Evolutionary conservation across 1,284 basidiomycete species (phyloP), one percentile per base, ranked within the genome.

Genomic region (Trichosporon faecale): DNA sequence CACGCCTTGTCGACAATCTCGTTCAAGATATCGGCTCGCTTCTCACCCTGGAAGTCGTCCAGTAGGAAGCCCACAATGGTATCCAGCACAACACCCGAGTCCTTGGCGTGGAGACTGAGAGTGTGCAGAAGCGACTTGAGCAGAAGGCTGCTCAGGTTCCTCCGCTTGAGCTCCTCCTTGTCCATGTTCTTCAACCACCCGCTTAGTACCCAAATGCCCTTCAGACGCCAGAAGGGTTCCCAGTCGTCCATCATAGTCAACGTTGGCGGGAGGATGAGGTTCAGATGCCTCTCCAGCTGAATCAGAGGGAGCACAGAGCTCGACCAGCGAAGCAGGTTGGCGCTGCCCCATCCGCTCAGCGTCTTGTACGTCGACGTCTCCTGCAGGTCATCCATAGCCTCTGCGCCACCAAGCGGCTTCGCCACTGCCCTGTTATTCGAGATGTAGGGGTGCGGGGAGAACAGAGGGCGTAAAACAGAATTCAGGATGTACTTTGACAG

Each of bases 161-260:
- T 81, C 4, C 80, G 72, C 31, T 72, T 72, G 68, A 83, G 75
- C 31, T 75, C 73, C 29, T 44, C 73, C 2, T 69, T 16, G n/a
- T 40, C 52, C 8, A 73, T 29, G 3, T 64, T 60, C 16, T 9
- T 31, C 3, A 81, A 66, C 80, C 82, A 81, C 7, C 33, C 61
- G 2, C 70, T 64, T 12, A 84, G 74, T 2, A 79, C 77, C 9
- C 66, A 55, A 0, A 77, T 76, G 4, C 82, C 83, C 31, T 71
- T 68, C 3, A 72, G 72, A 0, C 83, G 77, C 75, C 79, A 84
- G 1, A 66, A 55, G 0, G 83, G 78, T 29, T 83, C 81, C 74
- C 77, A 84, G 68, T 84, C 83, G 72, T 84, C 83, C 78, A 84
- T 78, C 68, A 84, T 69, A 31, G 78, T 77, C 29, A 84, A 65